phyloP scores from a whole-genome alignment of 176 grass and related monocot genomes.

The Ensete ventricosum region DNA sequence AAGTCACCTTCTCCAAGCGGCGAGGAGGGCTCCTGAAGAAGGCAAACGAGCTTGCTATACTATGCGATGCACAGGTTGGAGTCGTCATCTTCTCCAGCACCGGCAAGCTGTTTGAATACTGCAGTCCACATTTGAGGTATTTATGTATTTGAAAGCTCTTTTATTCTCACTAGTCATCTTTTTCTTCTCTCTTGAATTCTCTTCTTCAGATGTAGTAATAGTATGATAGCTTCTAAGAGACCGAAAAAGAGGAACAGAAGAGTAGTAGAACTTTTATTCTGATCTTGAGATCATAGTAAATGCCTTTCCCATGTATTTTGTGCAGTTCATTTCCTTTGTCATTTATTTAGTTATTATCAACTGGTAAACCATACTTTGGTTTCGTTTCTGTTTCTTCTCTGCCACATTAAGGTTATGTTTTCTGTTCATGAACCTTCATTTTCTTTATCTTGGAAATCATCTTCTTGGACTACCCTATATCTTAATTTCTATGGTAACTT shows the following conservation, averaged over 20 bases:
- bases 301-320: not conserved
- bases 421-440: too few species aligned
- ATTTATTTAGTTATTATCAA: not conserved
- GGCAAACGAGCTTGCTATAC: conserved; percentile 67
- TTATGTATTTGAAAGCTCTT: not conserved
- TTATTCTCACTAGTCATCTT: not conserved
- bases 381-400: not conserved
- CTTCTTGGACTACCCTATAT: not conserved
- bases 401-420: not conserved
- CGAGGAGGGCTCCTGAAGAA: conserved; percentile 69
- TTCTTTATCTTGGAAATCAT: not conserved
- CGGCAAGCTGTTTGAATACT: conserved; percentile 74
- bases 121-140: conserved; percentile 46
- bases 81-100: conserved; percentile 76
- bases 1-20: conserved; percentile 78
- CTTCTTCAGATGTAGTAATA: not conserved
- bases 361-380: not conserved
- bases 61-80: conserved; percentile 60
- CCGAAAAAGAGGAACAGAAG: too few species aligned
- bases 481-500: not conserved
- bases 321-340: not conserved
- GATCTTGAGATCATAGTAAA: not conserved
- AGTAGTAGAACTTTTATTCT: too few species aligned
- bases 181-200: not conserved
- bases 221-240: too few species aligned